Evolutionary conservation across 179 eudicot genomes (phyloP).

Genomic region (Patellifolia procumbens): DNA sequence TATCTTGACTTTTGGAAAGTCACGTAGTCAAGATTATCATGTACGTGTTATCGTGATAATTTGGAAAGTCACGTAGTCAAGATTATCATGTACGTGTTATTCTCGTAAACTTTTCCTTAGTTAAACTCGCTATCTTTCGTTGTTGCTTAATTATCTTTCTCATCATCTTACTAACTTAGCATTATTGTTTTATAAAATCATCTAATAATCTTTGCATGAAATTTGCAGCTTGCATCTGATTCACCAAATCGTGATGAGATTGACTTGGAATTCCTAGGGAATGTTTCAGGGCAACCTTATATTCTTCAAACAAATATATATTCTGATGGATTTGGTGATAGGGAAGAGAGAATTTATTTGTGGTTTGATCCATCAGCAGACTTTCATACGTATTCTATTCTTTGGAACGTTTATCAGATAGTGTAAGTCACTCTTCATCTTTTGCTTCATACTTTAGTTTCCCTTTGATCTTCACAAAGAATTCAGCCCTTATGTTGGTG

Average conservation of each 20-base stretch:
- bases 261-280: conserved; percentile 71
- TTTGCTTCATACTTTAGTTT: neutral
- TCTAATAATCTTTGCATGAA: neutral
- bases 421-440: conserved; percentile 47
- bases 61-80: no score
- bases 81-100: neutral
- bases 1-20: no score
- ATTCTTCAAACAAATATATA: conserved; percentile 66
- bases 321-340: conserved; percentile 51
- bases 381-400: conserved; percentile 69
- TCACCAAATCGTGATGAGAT: conserved; percentile 66
- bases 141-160: neutral
- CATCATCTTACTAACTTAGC: neutral
- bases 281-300: conserved; percentile 56
- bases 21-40: no score
- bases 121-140: no score
- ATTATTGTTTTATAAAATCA: neutral
- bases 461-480: no score
- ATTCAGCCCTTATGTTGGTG: no score
- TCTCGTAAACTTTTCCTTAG: neutral
- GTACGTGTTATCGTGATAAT: no score
- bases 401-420: conserved; percentile 68
- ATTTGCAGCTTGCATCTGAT: conserved; percentile 64
- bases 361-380: conserved; percentile 78
- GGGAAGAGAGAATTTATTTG: conserved; percentile 54